These are phyloP conservation scores for Pyrenochaeta sp. DNA, from an alignment of 2,329 filamentous ascomycete species.

Conservation along the genomic window DNA sequence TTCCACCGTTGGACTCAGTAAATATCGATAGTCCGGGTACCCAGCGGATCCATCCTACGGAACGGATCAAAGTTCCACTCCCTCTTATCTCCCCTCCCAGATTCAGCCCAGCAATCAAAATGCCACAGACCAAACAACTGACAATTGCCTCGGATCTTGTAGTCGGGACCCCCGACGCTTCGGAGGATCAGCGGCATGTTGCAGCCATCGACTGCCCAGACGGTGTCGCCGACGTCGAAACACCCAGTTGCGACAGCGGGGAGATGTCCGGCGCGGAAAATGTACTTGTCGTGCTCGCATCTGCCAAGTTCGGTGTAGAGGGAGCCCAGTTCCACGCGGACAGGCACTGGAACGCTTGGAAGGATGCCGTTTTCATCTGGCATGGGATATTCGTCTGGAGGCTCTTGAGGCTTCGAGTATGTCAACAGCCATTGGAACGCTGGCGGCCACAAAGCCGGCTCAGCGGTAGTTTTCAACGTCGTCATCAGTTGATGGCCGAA, in stretches of 20 bases:
- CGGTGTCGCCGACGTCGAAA: conserved; percentile 13
- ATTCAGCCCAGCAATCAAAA: conserved; percentile 13
- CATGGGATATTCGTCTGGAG: too few species aligned
- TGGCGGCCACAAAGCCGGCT: conserved; percentile 5
- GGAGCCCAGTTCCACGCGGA: conserved; percentile 2
- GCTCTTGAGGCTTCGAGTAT: not conserved
- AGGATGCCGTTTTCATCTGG: too few species aligned
- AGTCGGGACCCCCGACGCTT: not conserved
- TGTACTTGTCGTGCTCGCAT: conserved; percentile 6
- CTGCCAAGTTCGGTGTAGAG: conserved; percentile 13
- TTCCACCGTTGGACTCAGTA: conserved; percentile 1
- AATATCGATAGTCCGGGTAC: conserved; percentile 11
- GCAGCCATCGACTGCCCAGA: conserved; percentile 19
- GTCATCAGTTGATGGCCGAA: conserved; percentile 5
- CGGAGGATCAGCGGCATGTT: conserved; percentile 13
- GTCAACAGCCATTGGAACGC: conserved; percentile 14
- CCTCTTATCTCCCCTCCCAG: conserved; percentile 11
- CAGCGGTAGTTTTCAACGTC: conserved; percentile 1
- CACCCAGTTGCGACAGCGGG: conserved; percentile 6
- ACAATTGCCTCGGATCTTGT: conserved; percentile 13
- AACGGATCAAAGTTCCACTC: conserved; percentile 20
- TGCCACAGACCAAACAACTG: conserved; percentile 15
- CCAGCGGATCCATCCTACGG: conserved; percentile 12
- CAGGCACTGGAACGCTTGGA: not conserved
- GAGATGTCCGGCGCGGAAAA: conserved; percentile 14